Conservation (phyloP, 441 rosid species). For the Erodium moschatum region DNA sequence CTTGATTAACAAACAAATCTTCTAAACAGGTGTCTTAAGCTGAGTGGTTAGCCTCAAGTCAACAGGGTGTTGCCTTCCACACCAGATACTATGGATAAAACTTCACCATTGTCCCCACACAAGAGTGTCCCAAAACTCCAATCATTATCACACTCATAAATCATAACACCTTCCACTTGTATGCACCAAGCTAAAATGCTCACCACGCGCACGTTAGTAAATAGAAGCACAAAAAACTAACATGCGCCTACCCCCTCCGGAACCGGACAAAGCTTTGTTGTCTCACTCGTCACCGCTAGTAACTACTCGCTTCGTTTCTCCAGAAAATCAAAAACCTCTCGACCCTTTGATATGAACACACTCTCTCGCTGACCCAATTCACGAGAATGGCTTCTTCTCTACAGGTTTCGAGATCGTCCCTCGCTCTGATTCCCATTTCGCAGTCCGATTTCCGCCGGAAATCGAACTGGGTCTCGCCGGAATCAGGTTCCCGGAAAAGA, state of each 20-base stretch:
- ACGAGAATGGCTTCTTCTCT: conserved; percentile 39
- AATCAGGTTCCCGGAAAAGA: too few species aligned
- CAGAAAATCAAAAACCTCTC: not conserved
- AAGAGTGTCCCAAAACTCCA: not conserved
- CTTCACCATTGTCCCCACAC: not conserved
- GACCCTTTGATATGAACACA: not conserved
- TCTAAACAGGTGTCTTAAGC: too few species aligned
- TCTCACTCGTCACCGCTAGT: not conserved
- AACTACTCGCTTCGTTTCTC: not conserved
- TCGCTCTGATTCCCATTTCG: conserved; percentile 37
- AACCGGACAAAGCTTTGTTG: not conserved
- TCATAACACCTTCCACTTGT: not conserved
- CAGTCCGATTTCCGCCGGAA: conserved; percentile 38
- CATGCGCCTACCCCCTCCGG: not conserved
- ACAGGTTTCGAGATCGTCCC: conserved; percentile 33
- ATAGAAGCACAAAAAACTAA: not conserved
- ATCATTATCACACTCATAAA: not conserved
- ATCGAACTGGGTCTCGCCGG: conserved; percentile 7
- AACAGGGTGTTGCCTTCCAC: too few species aligned
- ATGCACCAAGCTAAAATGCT: not conserved
- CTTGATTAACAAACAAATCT: too few species aligned
- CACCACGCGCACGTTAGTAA: not conserved
- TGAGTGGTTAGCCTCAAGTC: too few species aligned
- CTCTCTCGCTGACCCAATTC: conserved; percentile 5
- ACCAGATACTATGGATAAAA: too few species aligned